Conservation (phyloP, 352 stramenopile genomes). For the Phytophthora hibernalis region DNA sequence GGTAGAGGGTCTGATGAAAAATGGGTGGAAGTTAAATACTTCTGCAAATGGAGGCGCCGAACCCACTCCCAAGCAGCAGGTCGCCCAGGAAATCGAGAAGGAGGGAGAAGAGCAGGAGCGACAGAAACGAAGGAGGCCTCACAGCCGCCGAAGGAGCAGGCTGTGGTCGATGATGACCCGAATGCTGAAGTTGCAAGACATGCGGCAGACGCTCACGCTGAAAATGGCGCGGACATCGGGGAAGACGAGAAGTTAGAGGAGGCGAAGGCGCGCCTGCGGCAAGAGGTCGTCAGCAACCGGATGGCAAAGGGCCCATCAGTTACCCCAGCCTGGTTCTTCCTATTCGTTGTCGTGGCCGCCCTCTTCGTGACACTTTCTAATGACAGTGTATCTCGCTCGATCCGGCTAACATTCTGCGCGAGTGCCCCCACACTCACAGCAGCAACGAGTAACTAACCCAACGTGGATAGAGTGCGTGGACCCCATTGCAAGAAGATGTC, state of each 20-base stretch:
- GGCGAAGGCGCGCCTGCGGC: conserved; percentile 47
- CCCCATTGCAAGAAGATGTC: conserved; percentile 10
- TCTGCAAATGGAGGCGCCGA: background rate
- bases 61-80: conserved; percentile 28
- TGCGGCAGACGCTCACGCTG: conserved; percentile 44
- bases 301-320: conserved; percentile 36
- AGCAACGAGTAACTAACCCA: conserved; percentile 32
- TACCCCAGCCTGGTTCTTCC: conserved; percentile 57
- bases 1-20: conserved; percentile 56
- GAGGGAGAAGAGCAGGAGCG: conserved; percentile 14
- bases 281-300: conserved; percentile 47
- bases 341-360: conserved; percentile 57
- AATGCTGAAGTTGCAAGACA: conserved; percentile 38
- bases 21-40: conserved; percentile 58
- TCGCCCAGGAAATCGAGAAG: conserved; percentile 22
- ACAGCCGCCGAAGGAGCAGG: conserved; percentile 30
- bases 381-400: conserved; percentile 60
- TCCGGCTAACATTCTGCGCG: conserved; percentile 42
- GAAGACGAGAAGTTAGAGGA: conserved; percentile 40
- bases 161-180: conserved; percentile 37
- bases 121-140: conserved; percentile 2
- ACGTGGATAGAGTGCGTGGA: background rate
- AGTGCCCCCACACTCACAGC: conserved; percentile 33
- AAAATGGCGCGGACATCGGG: conserved; percentile 52
- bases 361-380: conserved; percentile 76